Evolutionary conservation across 2,329 filamentous ascomycete species (phyloP).

Genomic region (Septoria linicola): DNA sequence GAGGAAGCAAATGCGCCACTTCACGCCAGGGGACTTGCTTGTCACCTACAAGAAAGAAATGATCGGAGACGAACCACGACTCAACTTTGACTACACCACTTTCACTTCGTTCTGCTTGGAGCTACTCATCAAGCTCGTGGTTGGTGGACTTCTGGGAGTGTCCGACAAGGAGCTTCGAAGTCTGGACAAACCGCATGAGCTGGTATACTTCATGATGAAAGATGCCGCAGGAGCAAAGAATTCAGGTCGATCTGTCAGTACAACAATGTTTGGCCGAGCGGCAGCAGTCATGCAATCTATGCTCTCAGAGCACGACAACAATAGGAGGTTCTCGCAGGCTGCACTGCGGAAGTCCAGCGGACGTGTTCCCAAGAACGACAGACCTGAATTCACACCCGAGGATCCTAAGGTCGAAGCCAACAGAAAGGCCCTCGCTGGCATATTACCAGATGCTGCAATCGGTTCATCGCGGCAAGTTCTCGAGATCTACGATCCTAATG

Average conservation of each 20-base stretch:
- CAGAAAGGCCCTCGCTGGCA: neutral
- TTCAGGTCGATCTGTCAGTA: neutral
- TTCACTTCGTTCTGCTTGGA: slow-evolving; percentile 9
- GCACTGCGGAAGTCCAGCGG: slow-evolving; percentile 3
- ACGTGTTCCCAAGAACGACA: neutral
- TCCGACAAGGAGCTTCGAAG: neutral
- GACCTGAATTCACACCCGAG: neutral
- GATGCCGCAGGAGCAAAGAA: neutral
- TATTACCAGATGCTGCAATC: neutral
- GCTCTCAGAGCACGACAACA: neutral
- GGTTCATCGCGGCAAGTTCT: slow-evolving; percentile 1
- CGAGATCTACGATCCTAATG: slow-evolving; percentile 5
- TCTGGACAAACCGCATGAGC: neutral
- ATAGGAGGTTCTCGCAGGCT: neutral
- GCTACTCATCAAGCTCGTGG: neutral
- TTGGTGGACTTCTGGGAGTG: neutral
- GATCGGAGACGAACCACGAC: slow-evolving; percentile 11
- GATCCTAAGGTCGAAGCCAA: neutral
- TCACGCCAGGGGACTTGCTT: slow-evolving; percentile 15
- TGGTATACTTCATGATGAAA: slow-evolving; percentile 2
- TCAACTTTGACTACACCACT: slow-evolving; percentile 23
- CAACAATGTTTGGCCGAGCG: neutral
- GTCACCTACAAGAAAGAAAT: slow-evolving; percentile 14
- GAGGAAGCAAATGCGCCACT: too few species aligned
- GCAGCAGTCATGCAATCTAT: neutral